phyloP scores from a whole-genome alignment of 345 rosid species.

The Gossypium sturtianum region DNA sequence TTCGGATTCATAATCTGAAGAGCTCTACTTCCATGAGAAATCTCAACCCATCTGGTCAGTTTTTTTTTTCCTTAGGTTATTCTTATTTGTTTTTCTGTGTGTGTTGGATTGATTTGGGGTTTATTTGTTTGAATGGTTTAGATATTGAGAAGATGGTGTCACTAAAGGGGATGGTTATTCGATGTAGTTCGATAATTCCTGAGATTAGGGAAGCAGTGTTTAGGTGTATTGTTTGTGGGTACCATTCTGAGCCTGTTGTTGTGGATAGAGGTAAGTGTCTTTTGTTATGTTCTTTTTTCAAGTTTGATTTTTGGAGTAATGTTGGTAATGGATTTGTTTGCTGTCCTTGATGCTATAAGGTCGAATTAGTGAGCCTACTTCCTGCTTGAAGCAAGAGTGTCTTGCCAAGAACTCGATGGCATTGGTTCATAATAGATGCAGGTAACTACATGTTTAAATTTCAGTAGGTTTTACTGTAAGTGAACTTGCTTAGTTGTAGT shows the following conservation, averaged over 20 bases:
- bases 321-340: constrained; percentile 5
- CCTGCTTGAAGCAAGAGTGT: constrained; percentile 76
- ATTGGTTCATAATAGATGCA: constrained; percentile 87
- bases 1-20: constrained; percentile 70
- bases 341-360: constrained; percentile 36
- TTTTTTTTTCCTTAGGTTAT: not conserved
- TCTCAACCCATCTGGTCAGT: constrained; percentile 88
- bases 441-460: constrained; percentile 33
- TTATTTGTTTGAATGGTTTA: constrained; percentile 21
- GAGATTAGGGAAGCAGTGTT: constrained; percentile 95
- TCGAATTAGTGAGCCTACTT: constrained; percentile 68
- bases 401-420: constrained; percentile 87
- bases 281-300: constrained; percentile 4
- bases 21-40: constrained; percentile 76
- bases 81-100: not conserved
- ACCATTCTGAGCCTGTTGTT: constrained; percentile 69
- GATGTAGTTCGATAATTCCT: constrained; percentile 92
- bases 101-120: constrained; percentile 13
- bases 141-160: constrained; percentile 98
- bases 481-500: not conserved
- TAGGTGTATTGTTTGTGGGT: constrained; percentile 87
- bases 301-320: not conserved
- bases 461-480: not conserved
- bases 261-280: constrained; percentile 83
- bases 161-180: constrained; percentile 86